Conservation (phyloP, 331 rosid species). For the Telfairia occidentalis region DNA sequence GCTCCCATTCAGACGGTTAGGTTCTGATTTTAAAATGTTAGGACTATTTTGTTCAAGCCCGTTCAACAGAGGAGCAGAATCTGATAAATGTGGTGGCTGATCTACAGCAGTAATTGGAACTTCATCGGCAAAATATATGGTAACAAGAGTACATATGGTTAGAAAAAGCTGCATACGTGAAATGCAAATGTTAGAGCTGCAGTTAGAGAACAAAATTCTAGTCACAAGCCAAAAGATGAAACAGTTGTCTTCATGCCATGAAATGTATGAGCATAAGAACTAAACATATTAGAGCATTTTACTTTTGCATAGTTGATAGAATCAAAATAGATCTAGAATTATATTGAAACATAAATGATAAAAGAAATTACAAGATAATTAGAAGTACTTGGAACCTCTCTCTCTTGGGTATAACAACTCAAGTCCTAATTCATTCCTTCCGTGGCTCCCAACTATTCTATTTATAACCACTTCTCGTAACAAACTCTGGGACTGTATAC, state of each 20-base stretch:
- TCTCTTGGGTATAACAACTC: no score
- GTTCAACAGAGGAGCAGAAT: slow-evolving; percentile 79
- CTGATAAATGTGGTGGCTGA: slow-evolving; percentile 40
- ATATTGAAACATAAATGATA: no score
- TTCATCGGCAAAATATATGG: slow-evolving; percentile 86
- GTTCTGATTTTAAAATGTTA: slow-evolving; percentile 39
- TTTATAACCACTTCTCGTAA: no score
- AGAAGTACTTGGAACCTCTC: no score
- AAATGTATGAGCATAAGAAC: not conserved
- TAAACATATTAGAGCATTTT: not conserved
- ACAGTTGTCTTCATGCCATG: not conserved
- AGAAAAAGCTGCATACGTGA: slow-evolving; percentile 60
- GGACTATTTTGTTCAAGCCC: slow-evolving; percentile 43
- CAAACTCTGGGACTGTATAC: no score
- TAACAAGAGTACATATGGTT: slow-evolving; percentile 68
- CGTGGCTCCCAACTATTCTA: no score
- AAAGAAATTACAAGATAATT: no score
- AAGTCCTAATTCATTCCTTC: no score
- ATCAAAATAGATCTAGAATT: no score
- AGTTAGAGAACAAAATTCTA: not conserved
- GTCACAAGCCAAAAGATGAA: slow-evolving; percentile 1
- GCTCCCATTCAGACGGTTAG: slow-evolving; percentile 27
- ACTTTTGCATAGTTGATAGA: not conserved
- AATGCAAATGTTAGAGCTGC: slow-evolving; percentile 9
- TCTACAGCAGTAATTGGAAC: slow-evolving; percentile 53